Percentiles rank a stretch among this genome's conserved stretches.
phyloP scores from a whole-genome alignment of 768 basidiomycete genomes.

The Lentinula aciculospora region DNA sequence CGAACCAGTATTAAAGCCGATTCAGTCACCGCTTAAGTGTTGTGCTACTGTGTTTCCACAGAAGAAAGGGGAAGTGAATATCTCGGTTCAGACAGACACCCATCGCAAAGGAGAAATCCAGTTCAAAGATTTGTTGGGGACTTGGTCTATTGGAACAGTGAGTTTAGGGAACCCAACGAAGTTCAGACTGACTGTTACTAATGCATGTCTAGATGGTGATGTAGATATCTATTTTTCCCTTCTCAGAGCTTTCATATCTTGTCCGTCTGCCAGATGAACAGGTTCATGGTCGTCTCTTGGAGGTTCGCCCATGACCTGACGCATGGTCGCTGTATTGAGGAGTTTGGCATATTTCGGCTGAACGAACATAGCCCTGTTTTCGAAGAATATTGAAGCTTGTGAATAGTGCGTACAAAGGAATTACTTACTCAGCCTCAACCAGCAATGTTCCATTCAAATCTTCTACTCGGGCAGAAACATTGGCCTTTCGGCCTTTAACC shows the following conservation, averaged over 20 bases:
- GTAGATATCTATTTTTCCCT: not conserved
- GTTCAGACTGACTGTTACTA: too few relatives aligned
- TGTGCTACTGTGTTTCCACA: too few relatives aligned
- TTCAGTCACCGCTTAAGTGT: too few relatives aligned
- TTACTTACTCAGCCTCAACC: constrained; percentile 73
- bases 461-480: constrained; percentile 69
- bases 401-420: constrained; percentile 21
- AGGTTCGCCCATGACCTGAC: constrained; percentile 3
- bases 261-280: constrained; percentile 6
- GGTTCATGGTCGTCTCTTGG: not conserved
- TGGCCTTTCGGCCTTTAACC: constrained; percentile 72
- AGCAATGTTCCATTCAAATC: constrained; percentile 76
- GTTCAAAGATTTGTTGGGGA: too few relatives aligned
- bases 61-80: too few relatives aligned
- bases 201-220: too few relatives aligned
- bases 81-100: too few relatives aligned
- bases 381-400: not conserved
- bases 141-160: too few relatives aligned
- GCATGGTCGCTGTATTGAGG: not conserved
- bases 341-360: constrained; percentile 6
- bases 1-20: too few relatives aligned
- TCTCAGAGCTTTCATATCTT: constrained; percentile 2
- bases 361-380: constrained; percentile 3
- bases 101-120: too few relatives aligned
- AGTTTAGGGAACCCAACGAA: too few relatives aligned